Conservation (phyloP, 495 filamentous ascomycete genomes). For the Podospora bellae-mahoneyi region DNA sequence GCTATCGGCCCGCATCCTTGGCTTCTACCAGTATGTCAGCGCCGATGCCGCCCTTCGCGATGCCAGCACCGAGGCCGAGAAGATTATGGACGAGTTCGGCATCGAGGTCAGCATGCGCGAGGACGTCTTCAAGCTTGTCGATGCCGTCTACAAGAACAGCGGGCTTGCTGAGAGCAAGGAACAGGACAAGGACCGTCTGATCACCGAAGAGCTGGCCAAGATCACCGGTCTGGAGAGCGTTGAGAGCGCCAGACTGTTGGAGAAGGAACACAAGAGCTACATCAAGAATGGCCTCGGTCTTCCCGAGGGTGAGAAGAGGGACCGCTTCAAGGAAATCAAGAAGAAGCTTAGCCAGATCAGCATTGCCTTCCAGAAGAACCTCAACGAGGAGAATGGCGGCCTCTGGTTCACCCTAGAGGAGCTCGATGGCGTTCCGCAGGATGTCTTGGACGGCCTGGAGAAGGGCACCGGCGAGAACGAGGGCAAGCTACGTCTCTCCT, state of each 20-base stretch:
- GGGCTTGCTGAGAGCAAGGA: slow-evolving; percentile 41
- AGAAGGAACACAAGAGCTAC: slow-evolving; percentile 58
- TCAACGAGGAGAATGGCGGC: slow-evolving; percentile 59
- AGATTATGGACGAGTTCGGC: slow-evolving; percentile 56
- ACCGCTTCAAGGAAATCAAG: slow-evolving; percentile 64
- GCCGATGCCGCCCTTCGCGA: slow-evolving; percentile 63
- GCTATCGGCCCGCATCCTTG: slow-evolving; percentile 59
- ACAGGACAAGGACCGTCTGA: slow-evolving; percentile 34
- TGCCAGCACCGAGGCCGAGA: slow-evolving; percentile 58
- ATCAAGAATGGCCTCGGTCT: slow-evolving; percentile 56
- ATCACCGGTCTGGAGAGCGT: slow-evolving; percentile 36
- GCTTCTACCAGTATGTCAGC: slow-evolving; percentile 80
- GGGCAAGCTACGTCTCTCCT: slow-evolving; percentile 55
- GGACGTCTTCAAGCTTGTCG: slow-evolving; percentile 57
- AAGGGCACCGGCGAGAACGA: slow-evolving; percentile 68
- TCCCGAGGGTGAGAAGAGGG: slow-evolving; percentile 50
- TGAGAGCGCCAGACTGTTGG: slow-evolving; percentile 52
- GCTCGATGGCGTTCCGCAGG: slow-evolving; percentile 56
- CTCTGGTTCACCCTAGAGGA: slow-evolving; percentile 59
- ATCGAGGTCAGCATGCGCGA: slow-evolving; percentile 61
- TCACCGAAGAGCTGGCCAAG: slow-evolving; percentile 31
- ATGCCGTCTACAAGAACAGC: slow-evolving; percentile 48
- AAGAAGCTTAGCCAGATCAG: slow-evolving; percentile 55
- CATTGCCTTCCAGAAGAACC: slow-evolving; percentile 57
- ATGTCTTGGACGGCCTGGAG: slow-evolving; percentile 57